Base-by-base conservation (phyloP, 768 basidiomycete species). In the Boletus reticulatus region DNA sequence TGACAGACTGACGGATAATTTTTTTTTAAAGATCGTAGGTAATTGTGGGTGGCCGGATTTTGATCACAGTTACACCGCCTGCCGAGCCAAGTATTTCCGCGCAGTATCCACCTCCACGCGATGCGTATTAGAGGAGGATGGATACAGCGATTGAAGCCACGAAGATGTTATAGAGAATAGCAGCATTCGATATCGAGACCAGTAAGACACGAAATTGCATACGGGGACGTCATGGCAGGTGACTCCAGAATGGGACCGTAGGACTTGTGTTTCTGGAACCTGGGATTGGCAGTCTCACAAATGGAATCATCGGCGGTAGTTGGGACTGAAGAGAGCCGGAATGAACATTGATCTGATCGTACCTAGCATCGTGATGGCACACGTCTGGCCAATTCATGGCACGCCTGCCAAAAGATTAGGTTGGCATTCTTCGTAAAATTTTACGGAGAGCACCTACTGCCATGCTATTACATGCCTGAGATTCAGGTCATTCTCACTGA, bases 131-230 rank as follows among this genome's bases (percentile, higher is more conserved):
- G 17, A 37, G 47, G n/a, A 43, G 43, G 45, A 45, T 12, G 52
- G 52, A 50, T 52, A 32, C 12, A 31, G 10, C 16, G 39, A 43
- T 43, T 27, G 27, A 24, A 52, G 8, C 53, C 46, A 43, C 36
- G 39, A 62, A 51, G 38, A 9, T 49, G 52, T 51, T 59, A 37
- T 41, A 48, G 48, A 31, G 20, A 11, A 31, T 17, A 16, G 22
- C 14, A 31, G 24, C 11, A 39, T 45, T 22, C 9, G 43, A 45
- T 36, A 42, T 38, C 42, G 27, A 55, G 37, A n/a, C 31, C 9
- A 29, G 27, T 45, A n/a, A 20, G 19, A 10, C 6, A 24, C 29
- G 31, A 32, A 6, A 19, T 45, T 14, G 17, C 20, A 20, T 22
- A 36, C 4, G 24, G 16, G 47, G 16, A 44, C 19, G 13, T 13